These are phyloP conservation scores for Massarina eburnea DNA, from an alignment of 2,329 filamentous ascomycete species.

Conservation along the genomic window DNA sequence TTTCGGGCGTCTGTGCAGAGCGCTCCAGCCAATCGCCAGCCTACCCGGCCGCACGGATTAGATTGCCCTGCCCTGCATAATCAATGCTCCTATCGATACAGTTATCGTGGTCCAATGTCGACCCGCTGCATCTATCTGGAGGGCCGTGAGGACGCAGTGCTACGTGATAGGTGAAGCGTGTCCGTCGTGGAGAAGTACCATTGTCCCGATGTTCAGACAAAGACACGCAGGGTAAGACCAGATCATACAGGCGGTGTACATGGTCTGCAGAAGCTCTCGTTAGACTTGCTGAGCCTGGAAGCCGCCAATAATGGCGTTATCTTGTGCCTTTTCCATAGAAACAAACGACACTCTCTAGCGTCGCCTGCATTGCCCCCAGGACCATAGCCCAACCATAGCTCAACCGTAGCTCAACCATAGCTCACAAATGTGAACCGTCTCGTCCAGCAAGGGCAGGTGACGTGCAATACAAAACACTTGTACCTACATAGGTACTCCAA, in stretches of 20 bases:
- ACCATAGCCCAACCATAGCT: too few species aligned
- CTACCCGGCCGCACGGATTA: not conserved
- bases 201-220: too few species aligned
- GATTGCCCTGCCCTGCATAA: not conserved
- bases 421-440: slow-evolving; percentile 1
- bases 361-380: too few species aligned
- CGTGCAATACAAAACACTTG: slow-evolving; percentile 1
- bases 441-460: slow-evolving; percentile 4
- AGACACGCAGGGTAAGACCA: too few species aligned
- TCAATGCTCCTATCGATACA: not conserved
- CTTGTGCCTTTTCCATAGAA: too few species aligned
- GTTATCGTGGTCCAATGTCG: not conserved
- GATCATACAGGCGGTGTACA: not conserved
- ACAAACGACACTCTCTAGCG: too few species aligned
- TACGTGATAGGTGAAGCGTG: too few species aligned
- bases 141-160: too few species aligned
- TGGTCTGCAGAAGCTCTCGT: not conserved
- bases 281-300: not conserved
- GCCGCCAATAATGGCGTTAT: not conserved
- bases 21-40: slow-evolving; percentile 1
- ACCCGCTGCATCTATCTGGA: not conserved
- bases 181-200: too few species aligned
- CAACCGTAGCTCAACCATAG: not conserved
- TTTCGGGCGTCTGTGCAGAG: not conserved
- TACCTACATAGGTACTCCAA: not conserved